Percentiles rank a stretch among this genome's conserved stretches.
Evolutionary conservation across 495 filamentous ascomycete genomes (phyloP).

Genomic region (Annulohypoxylon nitens): DNA sequence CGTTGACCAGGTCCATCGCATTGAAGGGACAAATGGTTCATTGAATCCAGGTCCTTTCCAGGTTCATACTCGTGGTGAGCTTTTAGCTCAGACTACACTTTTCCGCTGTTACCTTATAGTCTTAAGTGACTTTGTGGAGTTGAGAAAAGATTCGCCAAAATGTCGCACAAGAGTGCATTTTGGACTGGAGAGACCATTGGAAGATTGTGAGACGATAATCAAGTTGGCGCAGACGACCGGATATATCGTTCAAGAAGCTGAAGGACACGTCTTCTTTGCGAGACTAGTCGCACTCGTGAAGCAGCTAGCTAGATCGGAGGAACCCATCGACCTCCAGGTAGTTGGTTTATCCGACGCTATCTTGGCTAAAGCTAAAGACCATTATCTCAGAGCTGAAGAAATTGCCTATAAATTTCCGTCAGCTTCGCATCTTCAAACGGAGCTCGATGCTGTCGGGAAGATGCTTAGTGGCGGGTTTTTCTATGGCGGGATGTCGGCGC

Average conservation of each 20-base stretch:
- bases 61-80: conserved; percentile 56
- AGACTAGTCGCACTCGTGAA: conserved; percentile 24
- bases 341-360: background rate
- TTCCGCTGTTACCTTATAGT: conserved; percentile 65
- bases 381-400: conserved; percentile 12
- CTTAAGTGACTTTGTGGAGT: conserved; percentile 62
- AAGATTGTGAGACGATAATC: conserved; percentile 45
- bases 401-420: conserved; percentile 13
- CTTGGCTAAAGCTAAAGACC: background rate
- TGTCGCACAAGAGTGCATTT: conserved; percentile 35
- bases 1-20: conserved; percentile 58
- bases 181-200: conserved; percentile 46
- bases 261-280: conserved; percentile 43
- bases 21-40: conserved; percentile 35
- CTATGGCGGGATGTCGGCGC: background rate
- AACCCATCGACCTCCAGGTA: background rate
- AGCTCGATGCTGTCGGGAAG: background rate
- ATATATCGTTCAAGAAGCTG: conserved; percentile 37
- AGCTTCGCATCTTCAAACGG: background rate
- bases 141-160: conserved; percentile 31
- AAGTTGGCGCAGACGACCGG: conserved; percentile 23
- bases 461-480: conserved; percentile 11
- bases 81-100: conserved; percentile 61
- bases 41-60: conserved; percentile 7
- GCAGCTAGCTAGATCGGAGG: background rate